Base-by-base conservation (phyloP, 208 protist genomes). In the Wallacemonas collosoma region DNA sequence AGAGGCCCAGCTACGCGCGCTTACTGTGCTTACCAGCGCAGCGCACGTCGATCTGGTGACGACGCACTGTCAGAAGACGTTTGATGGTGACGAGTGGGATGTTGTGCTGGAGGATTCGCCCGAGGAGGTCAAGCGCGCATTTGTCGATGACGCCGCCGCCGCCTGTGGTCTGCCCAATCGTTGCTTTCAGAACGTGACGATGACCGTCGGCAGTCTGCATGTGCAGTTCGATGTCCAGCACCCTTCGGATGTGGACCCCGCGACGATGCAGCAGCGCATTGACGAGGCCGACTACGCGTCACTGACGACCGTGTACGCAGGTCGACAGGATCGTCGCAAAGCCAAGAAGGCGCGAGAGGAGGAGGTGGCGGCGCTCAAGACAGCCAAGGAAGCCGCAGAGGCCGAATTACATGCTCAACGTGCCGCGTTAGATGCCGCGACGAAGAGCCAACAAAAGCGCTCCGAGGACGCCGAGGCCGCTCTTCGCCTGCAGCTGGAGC, bases 21-120 rank as follows among this genome's bases (percentile, higher is more conserved):
- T 58, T 12, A 0, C 64, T 40, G 50, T 48, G 51, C 36, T 12
- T 35, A 8, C 47, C 8, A 39, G 8, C 38, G 6, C 11, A 17
- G 43, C 39, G 44, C 15, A 55, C 9, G 53, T 12, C 15, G 17
- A 35, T 15, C 38, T 69, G 7, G 15, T 60, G 44, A 73, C 67
- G 38, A 71, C 75, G 41, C 61, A 71, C 60, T 72, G 75, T 71
- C 72, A 57, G 17, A 61, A 74, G 39, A 45, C 62, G 47, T 74
- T 83, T 38, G 66, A 68, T 2, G 78, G 79, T 40, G 73, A 77
- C 35, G 80, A 81, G 38, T 89, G 84, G 84, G 71, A 39, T 36
- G 68, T 80, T 57, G 84, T 83, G 2, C 51, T 86, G 15, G 66
- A 79, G 53, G 72, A 80, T 65, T 77, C 76, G 2, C 61, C 80